Percentiles rank a stretch among this genome's conserved stretches.
phyloP scores from a whole-genome alignment of 768 basidiomycete genomes.

The Auricularia auricula-judae region DNA sequence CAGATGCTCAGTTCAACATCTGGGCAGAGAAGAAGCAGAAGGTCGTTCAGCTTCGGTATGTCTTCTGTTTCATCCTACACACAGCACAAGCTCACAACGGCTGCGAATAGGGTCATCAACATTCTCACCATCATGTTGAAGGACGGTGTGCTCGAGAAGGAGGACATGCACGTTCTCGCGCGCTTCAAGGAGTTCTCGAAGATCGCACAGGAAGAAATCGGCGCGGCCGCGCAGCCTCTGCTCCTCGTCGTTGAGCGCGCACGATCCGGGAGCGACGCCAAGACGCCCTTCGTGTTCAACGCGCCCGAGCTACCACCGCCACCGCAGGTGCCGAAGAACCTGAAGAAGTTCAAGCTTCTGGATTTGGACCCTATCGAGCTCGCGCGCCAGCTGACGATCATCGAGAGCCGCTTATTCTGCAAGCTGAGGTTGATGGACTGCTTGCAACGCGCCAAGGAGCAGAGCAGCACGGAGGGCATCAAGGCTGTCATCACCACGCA shows the following conservation, averaged over 20 bases:
- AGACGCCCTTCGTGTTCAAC: conserved; percentile 46
- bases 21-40: conserved; percentile 85
- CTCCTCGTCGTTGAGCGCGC: conserved; percentile 65
- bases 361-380: conserved; percentile 86
- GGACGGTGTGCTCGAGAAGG: conserved; percentile 75
- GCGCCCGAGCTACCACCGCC: conserved; percentile 52
- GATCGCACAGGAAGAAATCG: conserved; percentile 48
- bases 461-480: conserved; percentile 72
- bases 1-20: conserved; percentile 48
- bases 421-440: conserved; percentile 87
- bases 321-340: conserved; percentile 61
- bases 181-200: conserved; percentile 69
- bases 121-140: conserved; percentile 82
- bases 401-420: conserved; percentile 81
- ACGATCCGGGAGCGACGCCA: conserved; percentile 43
- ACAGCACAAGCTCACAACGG: conserved; percentile 3
- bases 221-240: conserved; percentile 67
- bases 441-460: conserved; percentile 71
- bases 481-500: conserved; percentile 78
- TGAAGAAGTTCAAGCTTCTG: conserved; percentile 64
- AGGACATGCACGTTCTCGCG: conserved; percentile 72
- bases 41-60: conserved; percentile 77
- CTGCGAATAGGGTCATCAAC: conserved; percentile 62
- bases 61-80: conserved; percentile 4
- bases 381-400: conserved; percentile 84